Evolutionary conservation across 2,329 filamentous ascomycete species (phyloP), one percentile per base, ranked within the genome.

Genomic region (Aspergillus calidoustus): DNA sequence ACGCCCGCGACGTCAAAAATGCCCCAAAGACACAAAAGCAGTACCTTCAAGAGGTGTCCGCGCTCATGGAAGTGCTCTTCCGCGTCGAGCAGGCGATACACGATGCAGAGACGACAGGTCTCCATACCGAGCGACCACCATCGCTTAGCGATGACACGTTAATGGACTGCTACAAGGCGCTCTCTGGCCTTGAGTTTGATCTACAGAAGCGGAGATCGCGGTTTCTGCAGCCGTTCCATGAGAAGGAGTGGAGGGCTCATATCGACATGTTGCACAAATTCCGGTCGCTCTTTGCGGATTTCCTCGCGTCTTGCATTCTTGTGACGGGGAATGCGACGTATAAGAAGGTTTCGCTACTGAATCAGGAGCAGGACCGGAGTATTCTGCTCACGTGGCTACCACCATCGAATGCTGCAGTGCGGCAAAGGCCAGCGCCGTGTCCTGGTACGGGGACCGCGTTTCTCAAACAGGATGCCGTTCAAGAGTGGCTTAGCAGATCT

Each of bases 181-280:
- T 61, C 1, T 53, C 54, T 2, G 25, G 47, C 15, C 48, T 62
- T 2, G 25, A 58, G 22, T 48, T 44, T n/a, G 54, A 62, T 15
- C 22, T 62, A 7, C 34, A 52, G 25, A 58, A 58, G 22, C 56
- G 48, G 2, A 34, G 48, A 23, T 51, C 56, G 6, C 19, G 49
- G 15, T 25, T 62, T 23, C 23, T 58, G 30, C 34, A 43, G 49
- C 59, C 59, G n/a, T 58, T 62, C 23, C 59, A 58, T n/a, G 59
- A 62, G 13, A 25, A 43, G 23, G 59, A 62, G 4, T 44, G 57
- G 54, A 15, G 38, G 23, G 23, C 7, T 15, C 43, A 62, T 28
- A 53, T 57, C 25, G 41, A 62, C n/a, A 57, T 31, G 54, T 41
- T 62, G 3, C 49, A 57, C 5, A 53, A 50, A 19, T 49, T 54